Evolutionary conservation across 1,284 basidiomycete genomes (phyloP).

Genomic region (Exsudoporus floridanus): DNA sequence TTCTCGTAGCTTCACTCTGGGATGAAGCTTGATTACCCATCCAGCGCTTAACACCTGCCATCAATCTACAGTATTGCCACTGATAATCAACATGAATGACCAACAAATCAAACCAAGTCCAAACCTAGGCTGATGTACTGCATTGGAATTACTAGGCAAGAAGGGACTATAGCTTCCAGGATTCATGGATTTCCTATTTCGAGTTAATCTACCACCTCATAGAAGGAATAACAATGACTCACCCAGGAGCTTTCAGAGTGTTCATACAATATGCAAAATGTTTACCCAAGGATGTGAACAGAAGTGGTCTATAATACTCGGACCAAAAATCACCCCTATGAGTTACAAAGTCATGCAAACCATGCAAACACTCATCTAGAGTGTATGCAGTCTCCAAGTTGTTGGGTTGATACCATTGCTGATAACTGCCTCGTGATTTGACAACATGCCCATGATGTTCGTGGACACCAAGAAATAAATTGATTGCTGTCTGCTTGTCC

Average conservation of each 20-base stretch:
- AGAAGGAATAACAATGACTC: slow-evolving; percentile 19
- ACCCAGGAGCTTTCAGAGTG: slow-evolving; percentile 81
- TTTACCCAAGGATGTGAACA: slow-evolving; percentile 80
- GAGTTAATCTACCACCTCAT: not conserved
- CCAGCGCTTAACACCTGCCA: slow-evolving; percentile 73
- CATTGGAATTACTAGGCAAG: slow-evolving; percentile 49
- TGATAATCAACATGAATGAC: not conserved
- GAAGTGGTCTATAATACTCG: slow-evolving; percentile 86
- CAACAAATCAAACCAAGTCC: not conserved
- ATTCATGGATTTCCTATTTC: slow-evolving; percentile 60
- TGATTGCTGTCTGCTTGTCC: slow-evolving; percentile 97
- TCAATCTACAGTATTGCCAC: slow-evolving; percentile 51
- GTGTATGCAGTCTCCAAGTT: slow-evolving; percentile 67
- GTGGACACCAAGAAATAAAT: slow-evolving; percentile 90
- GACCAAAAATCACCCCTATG: slow-evolving; percentile 76
- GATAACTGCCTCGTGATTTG: slow-evolving; percentile 63
- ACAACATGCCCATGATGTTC: slow-evolving; percentile 48
- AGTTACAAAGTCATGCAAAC: slow-evolving; percentile 58
- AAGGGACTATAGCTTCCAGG: slow-evolving; percentile 75
- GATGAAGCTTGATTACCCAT: slow-evolving; percentile 54
- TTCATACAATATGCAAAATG: slow-evolving; percentile 89
- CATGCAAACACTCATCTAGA: slow-evolving; percentile 54
- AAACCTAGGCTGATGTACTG: slow-evolving; percentile 30
- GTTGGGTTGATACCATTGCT: slow-evolving; percentile 76
- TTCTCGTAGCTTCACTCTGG: slow-evolving; percentile 33